Evolutionary conservation across 306 rosid species (phyloP).

Genomic region (Vigna angularis): DNA sequence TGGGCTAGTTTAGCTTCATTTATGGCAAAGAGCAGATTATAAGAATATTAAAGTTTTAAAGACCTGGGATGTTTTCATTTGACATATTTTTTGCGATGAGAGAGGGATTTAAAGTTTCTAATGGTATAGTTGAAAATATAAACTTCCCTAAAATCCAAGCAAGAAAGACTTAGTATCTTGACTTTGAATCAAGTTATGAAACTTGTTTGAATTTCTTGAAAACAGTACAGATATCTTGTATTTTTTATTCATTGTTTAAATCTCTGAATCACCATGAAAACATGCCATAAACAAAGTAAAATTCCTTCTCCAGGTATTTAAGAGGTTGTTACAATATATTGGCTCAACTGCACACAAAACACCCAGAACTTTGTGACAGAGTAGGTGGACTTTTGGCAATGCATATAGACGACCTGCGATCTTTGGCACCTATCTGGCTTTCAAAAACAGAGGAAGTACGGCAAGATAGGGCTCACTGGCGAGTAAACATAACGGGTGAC

Average conservation of each 20-base stretch:
- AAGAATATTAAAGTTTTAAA: constrained; percentile 1
- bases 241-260: not conserved
- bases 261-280: constrained; percentile 17
- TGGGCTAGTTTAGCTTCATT: constrained; percentile 15
- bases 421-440: constrained; percentile 92
- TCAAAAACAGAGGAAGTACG: constrained; percentile 95
- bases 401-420: constrained; percentile 92
- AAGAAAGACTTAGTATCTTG: constrained; percentile 3
- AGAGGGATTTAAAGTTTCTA: constrained; percentile 8
- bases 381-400: constrained; percentile 92
- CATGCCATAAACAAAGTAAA: constrained; percentile 33
- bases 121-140: not conserved
- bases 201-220: constrained; percentile 31
- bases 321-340: constrained; percentile 85
- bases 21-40: not conserved
- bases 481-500: constrained; percentile 87
- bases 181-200: constrained; percentile 8
- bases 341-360: constrained; percentile 82
- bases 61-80: not conserved
- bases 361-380: constrained; percentile 85
- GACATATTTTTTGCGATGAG: not conserved
- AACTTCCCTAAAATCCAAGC: not conserved
- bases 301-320: constrained; percentile 63
- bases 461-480: constrained; percentile 87
- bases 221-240: constrained; percentile 11